These are phyloP conservation scores for Xerophyta viscosa DNA, from an alignment of 106 monocot genomes.

Conservation along the genomic window DNA sequence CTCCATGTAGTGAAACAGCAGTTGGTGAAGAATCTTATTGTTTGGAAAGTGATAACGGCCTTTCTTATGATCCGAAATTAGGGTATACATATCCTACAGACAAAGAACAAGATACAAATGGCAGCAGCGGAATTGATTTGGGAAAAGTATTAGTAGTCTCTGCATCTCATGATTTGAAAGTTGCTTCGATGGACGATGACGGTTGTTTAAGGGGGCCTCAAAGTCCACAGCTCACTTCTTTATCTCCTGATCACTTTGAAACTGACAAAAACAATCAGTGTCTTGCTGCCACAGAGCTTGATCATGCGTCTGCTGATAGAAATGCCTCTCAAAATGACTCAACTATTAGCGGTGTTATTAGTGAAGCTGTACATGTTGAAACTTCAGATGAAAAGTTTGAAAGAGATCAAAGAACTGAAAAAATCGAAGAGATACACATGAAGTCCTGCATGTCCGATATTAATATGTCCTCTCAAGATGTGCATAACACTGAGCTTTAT, in stretches of 20 bases:
- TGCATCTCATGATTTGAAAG: not conserved
- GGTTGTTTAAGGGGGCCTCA: not conserved
- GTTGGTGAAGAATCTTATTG: not conserved
- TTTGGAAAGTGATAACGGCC: slow-evolving; percentile 6
- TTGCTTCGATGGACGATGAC: slow-evolving; percentile 7
- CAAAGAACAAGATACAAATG: not conserved
- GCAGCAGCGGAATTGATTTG: slow-evolving; percentile 3
- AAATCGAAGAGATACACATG: slow-evolving; percentile 2
- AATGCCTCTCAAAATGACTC: slow-evolving; percentile 1
- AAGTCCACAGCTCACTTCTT: slow-evolving; percentile 9
- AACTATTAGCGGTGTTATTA: not conserved
- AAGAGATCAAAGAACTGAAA: not conserved
- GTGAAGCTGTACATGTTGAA: slow-evolving; percentile 8
- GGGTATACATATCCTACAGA: not conserved
- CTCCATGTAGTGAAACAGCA: slow-evolving; percentile 3
- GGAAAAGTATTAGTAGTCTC: slow-evolving; percentile 10
- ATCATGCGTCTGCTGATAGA: slow-evolving; percentile 10
- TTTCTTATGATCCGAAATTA: not conserved
- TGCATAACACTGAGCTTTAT: slow-evolving; percentile 1
- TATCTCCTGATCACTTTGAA: slow-evolving; percentile 3
- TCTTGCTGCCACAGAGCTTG: not conserved
- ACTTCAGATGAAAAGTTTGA: not conserved
- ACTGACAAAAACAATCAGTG: not conserved
- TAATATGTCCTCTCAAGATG: not conserved
- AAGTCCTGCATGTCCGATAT: not conserved